phyloP scores from a whole-genome alignment of 768 basidiomycete species.

The Pleurotus tuoliensis region DNA sequence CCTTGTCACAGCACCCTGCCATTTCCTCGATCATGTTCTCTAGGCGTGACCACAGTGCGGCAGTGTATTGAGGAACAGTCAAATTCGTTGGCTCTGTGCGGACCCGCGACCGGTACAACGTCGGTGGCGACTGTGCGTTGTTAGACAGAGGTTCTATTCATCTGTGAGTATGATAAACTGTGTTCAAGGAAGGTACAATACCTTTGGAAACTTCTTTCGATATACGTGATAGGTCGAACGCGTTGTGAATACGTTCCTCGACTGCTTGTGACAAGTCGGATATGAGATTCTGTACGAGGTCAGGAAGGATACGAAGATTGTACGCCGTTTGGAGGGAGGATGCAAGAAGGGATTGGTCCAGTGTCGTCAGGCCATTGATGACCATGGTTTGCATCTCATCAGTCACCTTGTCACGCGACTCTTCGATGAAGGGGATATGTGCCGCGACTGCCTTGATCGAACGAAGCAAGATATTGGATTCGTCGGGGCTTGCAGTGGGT shows the following conservation, averaged over 20 bases:
- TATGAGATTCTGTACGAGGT: slow-evolving; percentile 76
- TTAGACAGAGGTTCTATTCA: slow-evolving; percentile 19
- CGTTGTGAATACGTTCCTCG: slow-evolving; percentile 70
- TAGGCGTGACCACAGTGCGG: slow-evolving; percentile 76
- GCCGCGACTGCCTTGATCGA: slow-evolving; percentile 68
- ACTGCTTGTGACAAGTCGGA: slow-evolving; percentile 79
- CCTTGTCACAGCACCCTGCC: slow-evolving; percentile 89
- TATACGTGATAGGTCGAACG: slow-evolving; percentile 85
- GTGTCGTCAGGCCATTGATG: slow-evolving; percentile 65
- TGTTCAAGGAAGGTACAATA: slow-evolving; percentile 17
- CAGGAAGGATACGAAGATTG: slow-evolving; percentile 83
- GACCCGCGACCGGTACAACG: slow-evolving; percentile 75
- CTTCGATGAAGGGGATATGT: slow-evolving; percentile 69
- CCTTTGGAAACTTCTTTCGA: slow-evolving; percentile 88
- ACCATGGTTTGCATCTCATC: slow-evolving; percentile 93
- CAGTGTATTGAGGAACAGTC: slow-evolving; percentile 83
- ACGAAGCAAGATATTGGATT: slow-evolving; percentile 52
- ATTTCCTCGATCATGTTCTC: slow-evolving; percentile 86
- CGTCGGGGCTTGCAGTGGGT: slow-evolving; percentile 13
- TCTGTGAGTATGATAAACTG: slow-evolving; percentile 7
- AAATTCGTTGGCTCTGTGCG: slow-evolving; percentile 88
- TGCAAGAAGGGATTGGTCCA: slow-evolving; percentile 86
- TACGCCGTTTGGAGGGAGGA: slow-evolving; percentile 95
- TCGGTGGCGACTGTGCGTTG: slow-evolving; percentile 35
- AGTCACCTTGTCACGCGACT: slow-evolving; percentile 65